Percentiles rank a stretch among this genome's conserved stretches.
Evolutionary conservation across 108 stramenopile genomes (phyloP).

Genomic region (Pseudonitzschia multiseries): DNA sequence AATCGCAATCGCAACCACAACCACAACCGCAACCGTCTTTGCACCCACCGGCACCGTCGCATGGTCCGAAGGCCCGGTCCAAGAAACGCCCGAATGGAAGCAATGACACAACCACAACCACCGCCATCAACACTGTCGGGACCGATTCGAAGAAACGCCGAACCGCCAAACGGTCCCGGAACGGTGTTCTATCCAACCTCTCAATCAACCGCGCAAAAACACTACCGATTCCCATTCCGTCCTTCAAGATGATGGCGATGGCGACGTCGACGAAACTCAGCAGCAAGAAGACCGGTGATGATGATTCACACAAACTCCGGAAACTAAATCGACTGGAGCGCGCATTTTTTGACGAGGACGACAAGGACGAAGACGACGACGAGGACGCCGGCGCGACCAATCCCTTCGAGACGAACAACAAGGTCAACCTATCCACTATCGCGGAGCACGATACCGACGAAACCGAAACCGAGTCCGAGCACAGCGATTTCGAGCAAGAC

Average conservation of each 20-base stretch:
- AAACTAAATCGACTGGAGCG: slow-evolving; percentile 9
- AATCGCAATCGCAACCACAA: too few species aligned
- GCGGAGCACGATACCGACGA: not conserved
- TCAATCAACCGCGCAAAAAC: not conserved
- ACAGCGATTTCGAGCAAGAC: not conserved
- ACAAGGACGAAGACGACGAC: not conserved
- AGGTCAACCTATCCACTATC: too few species aligned
- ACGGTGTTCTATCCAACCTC: slow-evolving; percentile 1
- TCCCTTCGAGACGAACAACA: too few species aligned
- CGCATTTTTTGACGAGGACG: slow-evolving; percentile 19
- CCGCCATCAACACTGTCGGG: too few species aligned
- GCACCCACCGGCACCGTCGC: too few species aligned
- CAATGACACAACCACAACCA: too few species aligned
- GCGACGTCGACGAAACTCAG: too few species aligned
- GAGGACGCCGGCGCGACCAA: not conserved
- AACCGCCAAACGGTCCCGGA: not conserved
- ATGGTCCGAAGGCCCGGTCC: too few species aligned
- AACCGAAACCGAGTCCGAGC: slow-evolving; percentile 1
- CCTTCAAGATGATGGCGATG: slow-evolving; percentile 2
- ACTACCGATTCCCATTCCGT: not conserved
- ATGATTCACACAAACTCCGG: not conserved
- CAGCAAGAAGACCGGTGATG: not conserved
- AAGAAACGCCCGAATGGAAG: too few species aligned
- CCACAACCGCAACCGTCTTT: too few species aligned
- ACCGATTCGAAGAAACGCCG: too few species aligned